Evolutionary conservation across 1,139 yeast species (phyloP).

Genomic region (Magnusiomyces sp.): DNA sequence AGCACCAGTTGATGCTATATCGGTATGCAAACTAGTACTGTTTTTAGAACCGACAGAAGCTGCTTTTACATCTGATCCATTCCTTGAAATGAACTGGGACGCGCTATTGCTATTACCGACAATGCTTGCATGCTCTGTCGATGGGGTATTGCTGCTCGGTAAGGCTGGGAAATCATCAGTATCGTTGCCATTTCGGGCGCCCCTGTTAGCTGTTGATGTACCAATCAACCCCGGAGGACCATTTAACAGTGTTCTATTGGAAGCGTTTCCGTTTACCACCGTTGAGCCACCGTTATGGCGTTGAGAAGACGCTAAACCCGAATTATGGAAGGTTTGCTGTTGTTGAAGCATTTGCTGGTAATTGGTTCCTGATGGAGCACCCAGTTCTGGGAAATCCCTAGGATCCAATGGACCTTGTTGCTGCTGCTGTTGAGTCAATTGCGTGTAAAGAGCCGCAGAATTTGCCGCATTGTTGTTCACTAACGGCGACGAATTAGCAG

Average conservation of each 20-base stretch:
- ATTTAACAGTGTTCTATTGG: neutral
- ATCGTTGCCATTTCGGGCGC: neutral
- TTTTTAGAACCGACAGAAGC: neutral
- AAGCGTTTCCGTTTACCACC: neutral
- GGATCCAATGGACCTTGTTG: slow-evolving; percentile 19
- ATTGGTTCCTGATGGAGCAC: slow-evolving; percentile 9
- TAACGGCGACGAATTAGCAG: no score
- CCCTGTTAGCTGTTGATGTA: neutral
- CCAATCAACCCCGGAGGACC: slow-evolving; percentile 10
- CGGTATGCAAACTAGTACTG: neutral
- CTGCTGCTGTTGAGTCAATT: slow-evolving; percentile 1
- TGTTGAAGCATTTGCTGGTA: slow-evolving; percentile 3
- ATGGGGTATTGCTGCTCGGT: slow-evolving; percentile 11
- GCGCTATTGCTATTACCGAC: no score
- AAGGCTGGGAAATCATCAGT: slow-evolving; percentile 22
- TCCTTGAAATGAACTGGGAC: no score
- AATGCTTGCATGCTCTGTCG: neutral
- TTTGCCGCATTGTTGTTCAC: no score
- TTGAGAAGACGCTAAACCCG: slow-evolving; percentile 15
- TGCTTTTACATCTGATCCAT: no score
- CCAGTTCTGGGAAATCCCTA: slow-evolving; percentile 27
- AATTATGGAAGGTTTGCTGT: slow-evolving; percentile 5
- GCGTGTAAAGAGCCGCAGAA: no score
- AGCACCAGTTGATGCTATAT: slow-evolving; percentile 6
- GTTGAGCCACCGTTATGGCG: slow-evolving; percentile 6